Percentiles rank a stretch among this genome's conserved stretches.
These are phyloP conservation scores for Silybum marianum DNA, from an alignment of 129 eudicot species.

Conservation along the genomic window DNA sequence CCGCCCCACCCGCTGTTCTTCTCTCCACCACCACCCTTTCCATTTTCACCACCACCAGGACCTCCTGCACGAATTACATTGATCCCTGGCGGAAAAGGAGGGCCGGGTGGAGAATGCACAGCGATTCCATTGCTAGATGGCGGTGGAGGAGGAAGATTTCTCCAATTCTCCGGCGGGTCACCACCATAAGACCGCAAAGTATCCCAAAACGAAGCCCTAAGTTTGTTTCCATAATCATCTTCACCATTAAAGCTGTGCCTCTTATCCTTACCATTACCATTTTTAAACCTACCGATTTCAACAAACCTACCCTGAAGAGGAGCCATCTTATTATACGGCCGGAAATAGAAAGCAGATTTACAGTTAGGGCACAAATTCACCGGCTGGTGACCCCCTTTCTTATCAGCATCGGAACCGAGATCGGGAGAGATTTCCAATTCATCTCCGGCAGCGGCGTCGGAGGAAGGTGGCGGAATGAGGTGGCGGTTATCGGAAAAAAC, in stretches of 20 bases:
- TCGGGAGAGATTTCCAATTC: neutral
- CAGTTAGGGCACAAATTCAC: constrained; percentile 79
- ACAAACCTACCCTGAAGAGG: constrained; percentile 86
- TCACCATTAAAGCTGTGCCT: constrained; percentile 13
- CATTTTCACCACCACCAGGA: constrained; percentile 33
- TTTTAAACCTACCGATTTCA: constrained; percentile 64
- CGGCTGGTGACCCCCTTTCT: constrained; percentile 42
- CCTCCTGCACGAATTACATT: constrained; percentile 51
- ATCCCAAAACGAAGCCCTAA: constrained; percentile 66
- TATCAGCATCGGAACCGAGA: neutral
- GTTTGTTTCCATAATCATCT: constrained; percentile 44
- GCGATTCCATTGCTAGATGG: constrained; percentile 58
- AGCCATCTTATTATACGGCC: constrained; percentile 58
- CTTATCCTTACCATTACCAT: constrained; percentile 23
- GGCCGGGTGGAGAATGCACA: constrained; percentile 80
- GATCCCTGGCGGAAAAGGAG: constrained; percentile 79
- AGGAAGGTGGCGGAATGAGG: constrained; percentile 47
- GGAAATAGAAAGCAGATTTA: constrained; percentile 62
- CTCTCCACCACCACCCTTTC: constrained; percentile 33
- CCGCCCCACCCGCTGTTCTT: constrained; percentile 84
- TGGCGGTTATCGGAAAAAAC: constrained; percentile 48
- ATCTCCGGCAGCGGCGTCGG: neutral
- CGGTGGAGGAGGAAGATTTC: constrained; percentile 34
- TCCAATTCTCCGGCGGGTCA: constrained; percentile 63
- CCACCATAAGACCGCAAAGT: constrained; percentile 55